Evolutionary conservation across 805 yeast genomes (phyloP).

Genomic region (Candida verbasci): DNA sequence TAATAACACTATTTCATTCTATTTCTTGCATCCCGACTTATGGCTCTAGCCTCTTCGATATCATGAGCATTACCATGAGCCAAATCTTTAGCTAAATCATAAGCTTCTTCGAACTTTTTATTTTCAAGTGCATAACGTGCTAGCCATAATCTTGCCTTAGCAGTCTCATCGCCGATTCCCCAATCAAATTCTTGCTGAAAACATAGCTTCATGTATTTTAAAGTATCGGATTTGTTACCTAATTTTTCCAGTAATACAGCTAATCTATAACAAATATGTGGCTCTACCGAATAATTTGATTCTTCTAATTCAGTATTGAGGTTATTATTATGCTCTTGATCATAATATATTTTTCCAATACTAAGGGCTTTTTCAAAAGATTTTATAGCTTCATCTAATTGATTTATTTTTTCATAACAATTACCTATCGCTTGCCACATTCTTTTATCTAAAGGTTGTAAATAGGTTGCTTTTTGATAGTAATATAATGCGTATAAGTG

Average conservation of each 20-base stretch:
- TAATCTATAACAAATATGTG: constrained; percentile 56
- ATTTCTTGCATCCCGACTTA: constrained; percentile 72
- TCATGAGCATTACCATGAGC: constrained; percentile 71
- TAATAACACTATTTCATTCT: constrained; percentile 28
- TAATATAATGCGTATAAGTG: constrained; percentile 87
- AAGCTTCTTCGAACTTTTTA: constrained; percentile 63
- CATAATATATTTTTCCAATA: constrained; percentile 37
- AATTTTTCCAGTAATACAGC: constrained; percentile 63
- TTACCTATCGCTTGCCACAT: constrained; percentile 96
- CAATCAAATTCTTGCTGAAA: constrained; percentile 60
- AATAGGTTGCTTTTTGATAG: constrained; percentile 83
- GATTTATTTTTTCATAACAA: constrained; percentile 77
- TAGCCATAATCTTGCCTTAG: constrained; percentile 82
- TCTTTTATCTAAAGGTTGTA: constrained; percentile 84
- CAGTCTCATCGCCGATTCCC: constrained; percentile 67
- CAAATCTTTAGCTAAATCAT: constrained; percentile 66
- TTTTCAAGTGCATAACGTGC: constrained; percentile 61
- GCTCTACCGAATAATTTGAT: constrained; percentile 19
- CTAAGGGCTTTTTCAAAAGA: constrained; percentile 75
- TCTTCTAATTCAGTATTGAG: not conserved
- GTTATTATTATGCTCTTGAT: constrained; percentile 11
- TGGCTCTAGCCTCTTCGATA: constrained; percentile 82
- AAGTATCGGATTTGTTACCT: constrained; percentile 50
- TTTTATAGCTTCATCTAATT: constrained; percentile 68
- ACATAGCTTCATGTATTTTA: constrained; percentile 62